These are phyloP conservation scores for Neurospora discreta DNA, from an alignment of 495 filamentous ascomycete species.

Conservation along the genomic window DNA sequence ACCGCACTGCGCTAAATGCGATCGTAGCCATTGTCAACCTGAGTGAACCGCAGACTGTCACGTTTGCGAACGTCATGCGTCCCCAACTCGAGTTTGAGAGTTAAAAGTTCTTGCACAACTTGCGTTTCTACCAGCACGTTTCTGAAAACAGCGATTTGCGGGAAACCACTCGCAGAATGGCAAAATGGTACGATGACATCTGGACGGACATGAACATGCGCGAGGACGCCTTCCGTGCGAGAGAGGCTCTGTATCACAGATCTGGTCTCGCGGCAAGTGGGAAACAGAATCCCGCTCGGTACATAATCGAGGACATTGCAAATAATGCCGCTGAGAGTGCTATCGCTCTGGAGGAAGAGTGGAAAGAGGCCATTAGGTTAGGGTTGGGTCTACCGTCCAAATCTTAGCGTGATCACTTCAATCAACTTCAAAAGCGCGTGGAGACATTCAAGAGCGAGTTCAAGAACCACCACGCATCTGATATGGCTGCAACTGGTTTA, in stretches of 20 bases:
- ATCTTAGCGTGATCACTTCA: conserved; percentile 47
- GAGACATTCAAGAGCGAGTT: conserved; percentile 45
- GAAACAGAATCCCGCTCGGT: conserved; percentile 22
- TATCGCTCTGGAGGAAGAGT: conserved; percentile 44
- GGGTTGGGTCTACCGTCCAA: conserved; percentile 44
- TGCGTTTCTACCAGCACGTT: conserved; percentile 74
- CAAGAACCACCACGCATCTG: conserved; percentile 51
- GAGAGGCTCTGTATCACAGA: conserved; percentile 40
- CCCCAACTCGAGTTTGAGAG: conserved; percentile 63
- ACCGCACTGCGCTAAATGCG: conserved; percentile 59
- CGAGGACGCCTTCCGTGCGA: conserved; percentile 48
- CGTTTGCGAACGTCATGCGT: conserved; percentile 53
- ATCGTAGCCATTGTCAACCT: conserved; percentile 57
- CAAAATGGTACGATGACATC: conserved; percentile 50
- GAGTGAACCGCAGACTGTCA: conserved; percentile 36
- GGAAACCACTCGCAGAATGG: conserved; percentile 48
- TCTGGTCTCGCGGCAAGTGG: conserved; percentile 31
- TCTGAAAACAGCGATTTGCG: conserved; percentile 57
- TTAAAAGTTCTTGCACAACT: conserved; percentile 42
- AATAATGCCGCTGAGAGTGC: conserved; percentile 34
- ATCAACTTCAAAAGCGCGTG: conserved; percentile 54
- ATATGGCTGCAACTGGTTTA: conserved; percentile 50
- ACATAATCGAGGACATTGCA: conserved; percentile 19
- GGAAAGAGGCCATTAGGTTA: conserved; percentile 46
- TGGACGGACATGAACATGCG: conserved; percentile 49